A percentile compares a stretch with the other conserved stretches of the same genome.
phyloP scores from a whole-genome alignment of 768 basidiomycete genomes.

The Gymnopilus dilepis region DNA sequence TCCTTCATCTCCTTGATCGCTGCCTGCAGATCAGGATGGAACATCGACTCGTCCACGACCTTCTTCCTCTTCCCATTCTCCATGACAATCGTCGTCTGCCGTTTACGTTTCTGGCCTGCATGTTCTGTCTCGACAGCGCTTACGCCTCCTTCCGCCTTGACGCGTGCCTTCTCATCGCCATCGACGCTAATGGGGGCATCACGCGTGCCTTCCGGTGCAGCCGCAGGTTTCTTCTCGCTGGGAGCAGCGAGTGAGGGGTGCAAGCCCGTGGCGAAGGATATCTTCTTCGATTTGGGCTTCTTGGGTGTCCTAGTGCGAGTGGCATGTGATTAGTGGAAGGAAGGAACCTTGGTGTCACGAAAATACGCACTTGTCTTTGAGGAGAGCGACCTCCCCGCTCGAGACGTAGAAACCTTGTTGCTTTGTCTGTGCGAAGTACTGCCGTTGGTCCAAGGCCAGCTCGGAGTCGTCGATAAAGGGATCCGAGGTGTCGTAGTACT shows the following conservation, averaged over 20 bases:
- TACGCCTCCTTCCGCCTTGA: constrained; percentile 13
- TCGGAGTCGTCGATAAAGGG: constrained; percentile 99
- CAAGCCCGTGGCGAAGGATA: constrained; percentile 31
- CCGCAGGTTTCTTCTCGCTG: constrained; percentile 19
- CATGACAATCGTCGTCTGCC: constrained; percentile 50
- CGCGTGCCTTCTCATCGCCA: background rate
- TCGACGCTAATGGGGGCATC: constrained; percentile 55
- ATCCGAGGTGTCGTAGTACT: constrained; percentile 91
- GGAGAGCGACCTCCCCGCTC: constrained; percentile 82
- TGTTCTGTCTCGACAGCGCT: constrained; percentile 44
- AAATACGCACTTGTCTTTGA: constrained; percentile 72
- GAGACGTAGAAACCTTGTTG: constrained; percentile 95
- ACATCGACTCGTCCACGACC: constrained; percentile 68
- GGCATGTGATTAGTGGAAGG: background rate
- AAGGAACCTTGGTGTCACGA: background rate
- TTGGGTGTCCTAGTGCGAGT: constrained; percentile 57
- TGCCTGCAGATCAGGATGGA: constrained; percentile 72
- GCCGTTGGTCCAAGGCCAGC: constrained; percentile 87
- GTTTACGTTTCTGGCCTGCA: constrained; percentile 56
- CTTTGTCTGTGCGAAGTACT: constrained; percentile 89
- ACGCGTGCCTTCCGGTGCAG: constrained; percentile 43
- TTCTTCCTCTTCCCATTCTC: constrained; percentile 76
- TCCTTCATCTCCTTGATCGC: constrained; percentile 64
- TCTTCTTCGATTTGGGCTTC: constrained; percentile 74
- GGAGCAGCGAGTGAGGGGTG: constrained; percentile 20